Evolutionary conservation across 139 green algal species (phyloP).

Genomic region (Gonium pectorale): DNA sequence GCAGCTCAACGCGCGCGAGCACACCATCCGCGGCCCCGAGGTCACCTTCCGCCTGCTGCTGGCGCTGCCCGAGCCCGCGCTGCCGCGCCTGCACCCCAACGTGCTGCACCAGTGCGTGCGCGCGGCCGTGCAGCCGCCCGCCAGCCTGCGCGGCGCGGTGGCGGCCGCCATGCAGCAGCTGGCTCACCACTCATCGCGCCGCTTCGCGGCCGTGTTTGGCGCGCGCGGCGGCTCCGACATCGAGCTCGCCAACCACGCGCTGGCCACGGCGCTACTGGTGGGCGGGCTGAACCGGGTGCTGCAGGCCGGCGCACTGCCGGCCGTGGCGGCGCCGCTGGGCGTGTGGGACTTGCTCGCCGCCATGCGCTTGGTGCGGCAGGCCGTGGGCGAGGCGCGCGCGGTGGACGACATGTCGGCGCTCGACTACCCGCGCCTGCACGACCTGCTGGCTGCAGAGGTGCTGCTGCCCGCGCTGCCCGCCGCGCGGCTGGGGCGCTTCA

Average conservation of each 20-base stretch:
- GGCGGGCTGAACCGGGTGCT: conserved; percentile 3
- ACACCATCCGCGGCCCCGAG: conserved; percentile 30
- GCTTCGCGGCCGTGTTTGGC: conserved; percentile 20
- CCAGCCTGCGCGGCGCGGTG: neutral
- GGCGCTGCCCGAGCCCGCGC: conserved; percentile 22
- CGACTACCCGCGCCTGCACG: conserved; percentile 36
- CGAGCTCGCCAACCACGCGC: conserved; percentile 21
- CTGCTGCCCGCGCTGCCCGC: conserved; percentile 34
- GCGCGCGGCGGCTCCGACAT: conserved; percentile 14
- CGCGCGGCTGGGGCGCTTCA: conserved; percentile 15
- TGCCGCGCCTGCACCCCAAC: conserved; percentile 31
- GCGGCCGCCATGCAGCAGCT: conserved; percentile 21
- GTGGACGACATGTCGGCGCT: neutral
- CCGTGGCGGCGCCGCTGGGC: conserved; percentile 11
- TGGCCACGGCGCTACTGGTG: conserved; percentile 4
- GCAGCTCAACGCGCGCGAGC: conserved; percentile 32
- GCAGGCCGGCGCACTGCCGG: neutral
- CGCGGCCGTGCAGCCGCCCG: conserved; percentile 23
- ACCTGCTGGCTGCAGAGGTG: conserved; percentile 29
- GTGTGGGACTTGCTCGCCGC: conserved; percentile 32
- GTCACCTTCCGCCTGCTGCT: conserved; percentile 43
- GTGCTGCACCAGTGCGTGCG: conserved; percentile 34
- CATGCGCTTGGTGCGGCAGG: neutral
- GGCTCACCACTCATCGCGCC: conserved; percentile 3
- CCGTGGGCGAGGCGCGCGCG: neutral